Evolutionary conservation across 2,329 filamentous ascomycete genomes (phyloP).

Genomic region (Penicillium nordicum): DNA sequence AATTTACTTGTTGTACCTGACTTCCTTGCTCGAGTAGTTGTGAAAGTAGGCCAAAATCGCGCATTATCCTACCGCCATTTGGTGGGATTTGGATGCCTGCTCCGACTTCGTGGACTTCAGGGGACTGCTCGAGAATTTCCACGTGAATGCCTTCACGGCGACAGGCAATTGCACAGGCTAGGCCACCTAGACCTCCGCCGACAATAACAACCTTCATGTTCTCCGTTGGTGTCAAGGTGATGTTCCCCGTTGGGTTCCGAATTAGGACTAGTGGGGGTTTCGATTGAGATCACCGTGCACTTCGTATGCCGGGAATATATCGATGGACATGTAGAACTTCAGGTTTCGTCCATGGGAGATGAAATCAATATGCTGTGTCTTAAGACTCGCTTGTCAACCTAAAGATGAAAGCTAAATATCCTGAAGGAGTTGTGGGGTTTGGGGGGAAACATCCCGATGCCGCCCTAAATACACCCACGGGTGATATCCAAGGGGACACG

Average conservation of each 20-base stretch:
- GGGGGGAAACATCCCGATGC: neutral
- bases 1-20: slow-evolving; percentile 14
- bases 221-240: neutral
- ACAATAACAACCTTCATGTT: slow-evolving; percentile 62
- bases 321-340: neutral
- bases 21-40: slow-evolving; percentile 9
- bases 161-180: slow-evolving; percentile 27
- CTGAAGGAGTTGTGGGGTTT: neutral
- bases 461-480: neutral
- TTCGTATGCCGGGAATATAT: neutral
- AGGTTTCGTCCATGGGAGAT: too few species aligned
- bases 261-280: neutral
- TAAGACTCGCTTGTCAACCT: neutral
- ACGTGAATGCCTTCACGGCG: slow-evolving; percentile 19
- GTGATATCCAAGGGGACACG: neutral
- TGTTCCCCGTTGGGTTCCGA: neutral
- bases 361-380: too few species aligned
- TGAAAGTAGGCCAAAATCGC: slow-evolving; percentile 15
- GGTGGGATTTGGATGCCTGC: slow-evolving; percentile 31
- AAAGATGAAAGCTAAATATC: neutral
- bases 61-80: slow-evolving; percentile 23
- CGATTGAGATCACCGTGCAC: neutral
- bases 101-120: slow-evolving; percentile 19
- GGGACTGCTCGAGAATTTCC: slow-evolving; percentile 20
- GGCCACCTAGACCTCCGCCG: slow-evolving; percentile 22